These are phyloP conservation scores for Solanum virginianum DNA, from an alignment of 257 asterid genomes.

Conservation along the genomic window DNA sequence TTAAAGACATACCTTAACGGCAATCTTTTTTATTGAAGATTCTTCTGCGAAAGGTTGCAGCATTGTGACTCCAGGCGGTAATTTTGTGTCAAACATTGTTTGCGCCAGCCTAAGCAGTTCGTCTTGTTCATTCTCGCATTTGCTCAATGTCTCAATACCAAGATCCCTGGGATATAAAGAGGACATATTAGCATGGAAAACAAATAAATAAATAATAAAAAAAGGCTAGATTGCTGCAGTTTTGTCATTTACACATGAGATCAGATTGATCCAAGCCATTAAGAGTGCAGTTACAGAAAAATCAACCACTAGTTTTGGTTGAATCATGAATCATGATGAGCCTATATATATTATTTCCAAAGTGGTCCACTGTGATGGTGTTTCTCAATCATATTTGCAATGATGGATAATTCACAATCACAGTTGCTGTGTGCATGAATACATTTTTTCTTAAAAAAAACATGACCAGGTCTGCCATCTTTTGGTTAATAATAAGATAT, in stretches of 20 bases:
- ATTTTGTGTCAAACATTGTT: constrained; percentile 90
- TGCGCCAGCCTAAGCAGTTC: constrained; percentile 77
- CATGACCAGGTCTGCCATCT: neutral
- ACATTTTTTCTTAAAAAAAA: neutral
- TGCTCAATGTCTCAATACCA: constrained; percentile 66
- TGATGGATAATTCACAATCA: neutral
- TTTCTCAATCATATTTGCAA: neutral
- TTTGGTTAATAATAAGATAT: neutral
- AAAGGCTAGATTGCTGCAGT: neutral
- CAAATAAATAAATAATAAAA: neutral
- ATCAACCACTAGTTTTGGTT: neutral
- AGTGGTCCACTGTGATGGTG: neutral
- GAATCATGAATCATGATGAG: neutral
- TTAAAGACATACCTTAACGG: constrained; percentile 55
- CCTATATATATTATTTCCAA: neutral
- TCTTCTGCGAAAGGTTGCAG: constrained; percentile 91
- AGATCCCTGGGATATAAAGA: constrained; percentile 51
- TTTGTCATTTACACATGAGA: neutral
- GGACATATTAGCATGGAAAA: neutral
- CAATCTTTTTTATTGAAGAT: constrained; percentile 73
- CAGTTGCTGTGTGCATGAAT: neutral
- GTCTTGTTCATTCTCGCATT: constrained; percentile 53
- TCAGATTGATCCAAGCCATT: neutral
- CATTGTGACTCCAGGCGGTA: constrained; percentile 87
- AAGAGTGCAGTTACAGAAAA: neutral